Base-by-base conservation (phyloP, 352 stramenopile genomes). In the Pythium aquatile region DNA sequence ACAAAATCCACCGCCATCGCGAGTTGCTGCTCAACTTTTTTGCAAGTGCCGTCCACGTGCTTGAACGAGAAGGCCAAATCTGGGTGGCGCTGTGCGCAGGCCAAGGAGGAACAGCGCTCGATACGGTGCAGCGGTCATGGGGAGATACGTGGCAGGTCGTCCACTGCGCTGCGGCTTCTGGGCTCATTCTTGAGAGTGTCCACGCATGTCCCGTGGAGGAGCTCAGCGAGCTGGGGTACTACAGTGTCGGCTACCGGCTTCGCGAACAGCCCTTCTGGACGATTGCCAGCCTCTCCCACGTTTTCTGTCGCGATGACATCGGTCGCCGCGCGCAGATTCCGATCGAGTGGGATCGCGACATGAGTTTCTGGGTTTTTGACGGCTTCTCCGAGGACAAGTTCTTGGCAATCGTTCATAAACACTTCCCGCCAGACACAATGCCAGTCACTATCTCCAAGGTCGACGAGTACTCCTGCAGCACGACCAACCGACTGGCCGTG, bases 91-190 rank as follows among this genome's bases (percentile, higher is more conserved):
- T 96, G 2, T 93, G 82, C 52, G 81, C 79, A 39, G 87, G 87
- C 17, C 87, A 96, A 68, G 87, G 85, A 54, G 87, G 85, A 13
- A 96, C 87, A 3, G 79, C 73, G n/a, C 63, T 86, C 2, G 85
- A 94, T 59, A 75, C 58, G 26, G 84, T 84, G 66, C 69, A 77
- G 13, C 80, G 85, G 14, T 69, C 77, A 6, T 77, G 74, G 58
- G 83, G 84, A 1, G 82, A 94, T 71, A 92, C 82, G 11, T 96
- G 87, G 87, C 87, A 94, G 69, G 74, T 96, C 55, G 81, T 84
- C 33, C 72, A 85, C 28, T 84, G 78, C 52, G 87, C 87, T 28
- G 84, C 85, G 13, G 62, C 70, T 24, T 72, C 82, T 1, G 70
- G 75, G 0, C 68, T 94, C 29, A 55, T 94, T 17, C 66, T 91